Percentiles rank a stretch among this genome's conserved stretches.
Conservation (phyloP, 139 green algal genomes). For the Diplosphaera chodatii region DNA sequence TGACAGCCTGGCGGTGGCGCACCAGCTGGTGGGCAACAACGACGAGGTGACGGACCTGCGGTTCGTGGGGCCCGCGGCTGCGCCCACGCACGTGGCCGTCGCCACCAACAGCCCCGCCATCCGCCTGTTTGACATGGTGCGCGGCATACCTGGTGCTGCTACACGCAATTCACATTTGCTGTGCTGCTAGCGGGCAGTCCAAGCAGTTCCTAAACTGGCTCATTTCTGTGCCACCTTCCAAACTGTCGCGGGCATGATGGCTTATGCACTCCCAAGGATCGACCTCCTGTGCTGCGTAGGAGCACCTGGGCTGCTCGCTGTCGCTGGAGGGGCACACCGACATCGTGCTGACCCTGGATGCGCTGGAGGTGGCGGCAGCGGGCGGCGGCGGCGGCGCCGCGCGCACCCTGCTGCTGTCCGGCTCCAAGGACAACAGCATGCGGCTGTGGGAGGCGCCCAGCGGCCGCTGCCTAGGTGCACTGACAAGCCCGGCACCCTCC, state of each 20-base stretch:
- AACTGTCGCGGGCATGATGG: no score
- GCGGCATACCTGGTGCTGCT: conserved; percentile 16
- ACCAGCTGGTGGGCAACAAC: conserved; percentile 88
- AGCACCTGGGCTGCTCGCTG: conserved; percentile 17
- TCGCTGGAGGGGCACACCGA: conserved; percentile 49
- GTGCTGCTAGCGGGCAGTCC: no score
- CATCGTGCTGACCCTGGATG: conserved; percentile 57
- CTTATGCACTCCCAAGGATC: no score
- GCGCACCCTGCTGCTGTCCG: conserved; percentile 47
- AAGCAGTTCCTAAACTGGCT: no score
- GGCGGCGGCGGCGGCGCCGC: not conserved
- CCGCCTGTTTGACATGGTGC: conserved; percentile 61
- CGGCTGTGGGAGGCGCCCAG: conserved; percentile 69
- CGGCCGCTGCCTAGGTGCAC: conserved; percentile 46
- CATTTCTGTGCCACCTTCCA: no score
- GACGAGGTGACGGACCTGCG: conserved; percentile 88
- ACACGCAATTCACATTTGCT: no score
- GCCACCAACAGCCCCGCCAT: conserved; percentile 74
- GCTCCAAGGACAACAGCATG: conserved; percentile 82
- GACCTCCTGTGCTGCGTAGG: no score
- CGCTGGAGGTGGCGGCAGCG: conserved; percentile 4
- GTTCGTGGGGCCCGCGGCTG: conserved; percentile 43
- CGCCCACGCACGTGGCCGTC: conserved; percentile 60
- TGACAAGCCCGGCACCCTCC: no score
- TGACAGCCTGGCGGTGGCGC: conserved; percentile 20